Base-by-base conservation (phyloP, 495 filamentous ascomycete genomes). In the Penicillium cataractarum region DNA sequence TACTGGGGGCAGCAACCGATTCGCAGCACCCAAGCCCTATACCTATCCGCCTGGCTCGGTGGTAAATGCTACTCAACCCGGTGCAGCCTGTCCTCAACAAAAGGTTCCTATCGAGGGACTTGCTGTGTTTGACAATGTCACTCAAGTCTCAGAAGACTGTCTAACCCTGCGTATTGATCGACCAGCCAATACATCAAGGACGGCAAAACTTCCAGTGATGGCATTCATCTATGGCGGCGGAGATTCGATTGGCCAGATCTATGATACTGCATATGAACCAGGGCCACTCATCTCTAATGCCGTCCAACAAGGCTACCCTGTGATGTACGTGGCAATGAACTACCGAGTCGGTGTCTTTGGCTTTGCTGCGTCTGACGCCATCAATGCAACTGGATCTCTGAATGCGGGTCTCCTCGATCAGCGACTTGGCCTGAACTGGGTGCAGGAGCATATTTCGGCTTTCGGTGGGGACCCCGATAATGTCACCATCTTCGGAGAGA, bases 391-490 rank as follows among this genome's bases (percentile, higher is more conserved):
- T 2, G 31, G 50, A 17, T 61, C 58, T 32, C 44, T 65, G 9
- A 65, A 65, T 44, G 58, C 42, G 15, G 64, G 64, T 13, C 50
- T 66, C 13, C 55, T 55, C 3, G 64, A 66, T 27, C 64, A 66
- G 33, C 48, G 64, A 15, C 59, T 66, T 9, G 64, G 48, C 9
- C 49, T 66, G 1, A 22, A 58, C 10, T 66, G 64, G 64, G 40
- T 66, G 7, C 64, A 66, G 40, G 19, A 58, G 19, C 29, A 66
- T 29, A 66, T 66, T 15, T 10, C 48, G 8, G 49, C 59, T 35
- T 66, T 66, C n/a, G 64, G 63, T 24, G 64, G 64, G 24, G 64
- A 66, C 29, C 64, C 64, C 7, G 59, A 62, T 10, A 66, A 66
- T 51, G 64, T 66, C 15, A 66, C 59, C 17, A 62, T 62, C 31